Evolutionary conservation across 208 protist species (phyloP), one percentile per base, ranked within the genome.

Genomic region (Leishmania braziliensis): DNA sequence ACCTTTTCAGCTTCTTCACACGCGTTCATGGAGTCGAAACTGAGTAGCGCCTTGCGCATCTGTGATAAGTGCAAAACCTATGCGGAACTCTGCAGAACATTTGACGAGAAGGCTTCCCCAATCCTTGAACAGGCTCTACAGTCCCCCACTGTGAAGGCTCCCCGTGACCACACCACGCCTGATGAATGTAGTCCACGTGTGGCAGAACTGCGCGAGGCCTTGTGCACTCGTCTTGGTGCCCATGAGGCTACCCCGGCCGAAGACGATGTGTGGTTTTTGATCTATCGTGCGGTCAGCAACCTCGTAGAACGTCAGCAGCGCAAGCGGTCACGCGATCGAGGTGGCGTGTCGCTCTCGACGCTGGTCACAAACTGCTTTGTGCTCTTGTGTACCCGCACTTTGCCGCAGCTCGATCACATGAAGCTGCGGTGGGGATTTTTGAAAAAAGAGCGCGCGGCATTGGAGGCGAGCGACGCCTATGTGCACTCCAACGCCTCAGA

Each of bases 241-340:
- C 48, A 65, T 10, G 75, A 58, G 1, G 83, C 71, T 50, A 53
- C 58, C 0, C 63, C 63, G 0, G 77, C 73, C 0, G 84, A 85
- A 62, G 94, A 97, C 74, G 94, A 97, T 66, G 91, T 97, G 36
- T 96, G 92, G 93, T 89, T 96, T 75, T 89, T 97, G 48, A 65
- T 95, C 12, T 89, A 88, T 77, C 86, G 89, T 5, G 74, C 82
- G 54, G 88, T 88, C 8, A 88, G 82, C n/a, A 78, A 86, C 2
- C 39, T 94, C 8, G 75, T 95, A 6, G 86, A 92, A 75, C 89
- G 93, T 29, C 75, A 83, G 46, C 63, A 83, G 65, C 84, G 88
- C 53, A 92, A 93, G 71, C 84, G 91, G n/a, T 78, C 75, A 56
- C 90, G 87, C 36, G 74, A 81, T 36, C 70, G 79, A n/a, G 84